Percentiles rank a stretch among this genome's conserved stretches.
Conservation (phyloP, 2,329 filamentous ascomycete species). For the Fusarium fujikuroi region DNA sequence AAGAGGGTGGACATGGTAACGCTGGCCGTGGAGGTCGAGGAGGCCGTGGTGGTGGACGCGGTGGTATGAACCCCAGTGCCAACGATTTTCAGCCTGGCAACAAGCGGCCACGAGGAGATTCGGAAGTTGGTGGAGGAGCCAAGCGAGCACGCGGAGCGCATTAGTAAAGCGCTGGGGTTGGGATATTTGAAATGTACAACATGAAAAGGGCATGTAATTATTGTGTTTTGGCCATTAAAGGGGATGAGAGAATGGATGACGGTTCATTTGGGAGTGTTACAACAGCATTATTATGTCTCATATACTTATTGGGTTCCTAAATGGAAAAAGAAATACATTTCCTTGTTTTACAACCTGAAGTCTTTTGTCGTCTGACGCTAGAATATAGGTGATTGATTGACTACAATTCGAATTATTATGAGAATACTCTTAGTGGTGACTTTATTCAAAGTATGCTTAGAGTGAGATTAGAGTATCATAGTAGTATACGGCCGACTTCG, state of each 20-base stretch:
- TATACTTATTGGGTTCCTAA: slow-evolving; percentile 38
- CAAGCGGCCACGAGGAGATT: slow-evolving; percentile 67
- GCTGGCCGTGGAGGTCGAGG: slow-evolving; percentile 54
- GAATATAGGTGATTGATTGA: neutral
- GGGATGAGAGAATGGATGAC: slow-evolving; percentile 26
- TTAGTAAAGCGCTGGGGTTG: slow-evolving; percentile 35
- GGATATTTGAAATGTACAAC: slow-evolving; percentile 37
- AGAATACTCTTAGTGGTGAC: neutral
- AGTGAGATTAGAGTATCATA: neutral
- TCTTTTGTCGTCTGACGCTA: neutral
- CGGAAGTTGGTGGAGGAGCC: slow-evolving; percentile 54
- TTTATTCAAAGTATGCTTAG: neutral
- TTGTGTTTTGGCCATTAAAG: slow-evolving; percentile 26
- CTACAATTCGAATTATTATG: neutral
- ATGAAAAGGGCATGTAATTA: slow-evolving; percentile 39
- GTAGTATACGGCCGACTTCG: neutral
- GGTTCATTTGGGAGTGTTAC: slow-evolving; percentile 20
- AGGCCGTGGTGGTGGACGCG: slow-evolving; percentile 56
- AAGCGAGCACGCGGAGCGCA: slow-evolving; percentile 57
- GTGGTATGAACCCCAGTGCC: slow-evolving; percentile 60
- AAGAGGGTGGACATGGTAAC: slow-evolving; percentile 48
- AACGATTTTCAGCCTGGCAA: slow-evolving; percentile 68
- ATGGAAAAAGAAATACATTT: slow-evolving; percentile 40
- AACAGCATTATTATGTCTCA: slow-evolving; percentile 30
- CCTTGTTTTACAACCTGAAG: slow-evolving; percentile 17